A percentile compares a stretch with the other conserved stretches of the same genome.
Evolutionary conservation across 1,284 basidiomycete species (phyloP).

Genomic region (Ustilago trichophora): DNA sequence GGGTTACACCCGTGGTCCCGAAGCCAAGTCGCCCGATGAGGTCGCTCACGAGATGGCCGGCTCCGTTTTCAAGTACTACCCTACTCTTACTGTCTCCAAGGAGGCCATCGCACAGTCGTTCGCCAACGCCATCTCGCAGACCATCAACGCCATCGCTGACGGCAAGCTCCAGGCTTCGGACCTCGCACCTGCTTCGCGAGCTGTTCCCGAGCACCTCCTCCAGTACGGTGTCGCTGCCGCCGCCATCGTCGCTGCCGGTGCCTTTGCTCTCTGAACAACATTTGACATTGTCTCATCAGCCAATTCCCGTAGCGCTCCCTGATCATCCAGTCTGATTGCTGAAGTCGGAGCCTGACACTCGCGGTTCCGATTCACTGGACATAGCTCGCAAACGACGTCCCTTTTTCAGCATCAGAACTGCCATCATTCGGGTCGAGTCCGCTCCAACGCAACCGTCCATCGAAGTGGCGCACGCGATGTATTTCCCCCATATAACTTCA

Average conservation of each 20-base stretch:
- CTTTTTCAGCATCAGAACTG: too few species aligned
- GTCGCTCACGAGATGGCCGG: conserved; percentile 58
- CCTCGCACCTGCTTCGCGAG: conserved; percentile 30
- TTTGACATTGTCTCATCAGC: neutral
- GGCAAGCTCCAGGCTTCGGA: conserved; percentile 31
- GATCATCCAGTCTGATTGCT: neutral
- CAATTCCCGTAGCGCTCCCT: conserved; percentile 16
- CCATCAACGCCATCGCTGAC: conserved; percentile 42
- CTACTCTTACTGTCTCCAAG: conserved; percentile 51
- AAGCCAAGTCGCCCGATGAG: conserved; percentile 42
- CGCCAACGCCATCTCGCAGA: conserved; percentile 38
- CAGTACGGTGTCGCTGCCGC: conserved; percentile 47
- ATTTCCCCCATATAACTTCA: neutral
- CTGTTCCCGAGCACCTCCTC: conserved; percentile 29
- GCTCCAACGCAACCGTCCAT: neutral
- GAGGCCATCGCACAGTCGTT: conserved; percentile 31
- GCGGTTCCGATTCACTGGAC: too few species aligned
- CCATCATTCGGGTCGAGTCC: conserved; percentile 5
- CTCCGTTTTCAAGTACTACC: conserved; percentile 59
- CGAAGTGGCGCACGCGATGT: neutral
- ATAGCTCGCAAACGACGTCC: too few species aligned
- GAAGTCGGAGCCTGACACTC: too few species aligned
- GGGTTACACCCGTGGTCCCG: conserved; percentile 47
- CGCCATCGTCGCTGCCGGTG: conserved; percentile 59
- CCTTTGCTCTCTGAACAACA: conserved; percentile 54